Evolutionary conservation across 2,329 filamentous ascomycete genomes (phyloP).

Genomic region (Lachnellula subtilissima): DNA sequence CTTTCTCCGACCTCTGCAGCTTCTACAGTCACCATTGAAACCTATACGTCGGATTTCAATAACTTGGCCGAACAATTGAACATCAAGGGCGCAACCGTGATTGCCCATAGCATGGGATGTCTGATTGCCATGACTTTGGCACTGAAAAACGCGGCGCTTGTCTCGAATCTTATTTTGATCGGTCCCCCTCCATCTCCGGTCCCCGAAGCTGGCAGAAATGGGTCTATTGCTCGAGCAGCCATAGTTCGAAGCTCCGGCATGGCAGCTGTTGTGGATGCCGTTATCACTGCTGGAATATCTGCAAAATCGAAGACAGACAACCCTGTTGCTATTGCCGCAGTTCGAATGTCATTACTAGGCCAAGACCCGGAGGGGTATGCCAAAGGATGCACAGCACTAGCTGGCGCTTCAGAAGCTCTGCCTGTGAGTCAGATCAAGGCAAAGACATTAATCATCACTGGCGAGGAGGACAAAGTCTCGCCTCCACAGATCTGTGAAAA

Average conservation of each 20-base stretch:
- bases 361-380: slow-evolving; percentile 52
- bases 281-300: slow-evolving; percentile 36
- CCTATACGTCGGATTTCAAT: slow-evolving; percentile 40
- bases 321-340: slow-evolving; percentile 38
- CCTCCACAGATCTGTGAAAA: slow-evolving; percentile 34
- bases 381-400: slow-evolving; percentile 48
- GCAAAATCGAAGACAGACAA: slow-evolving; percentile 34
- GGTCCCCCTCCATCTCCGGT: slow-evolving; percentile 44
- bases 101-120: slow-evolving; percentile 50
- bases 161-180: slow-evolving; percentile 43
- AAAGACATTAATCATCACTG: slow-evolving; percentile 40
- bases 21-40: slow-evolving; percentile 38
- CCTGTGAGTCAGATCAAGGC: slow-evolving; percentile 32
- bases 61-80: slow-evolving; percentile 35
- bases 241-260: slow-evolving; percentile 42
- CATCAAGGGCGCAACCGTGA: slow-evolving; percentile 35
- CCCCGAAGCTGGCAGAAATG: slow-evolving; percentile 32
- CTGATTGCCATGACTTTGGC: slow-evolving; percentile 43
- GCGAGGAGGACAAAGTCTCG: slow-evolving; percentile 41
- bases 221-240: slow-evolving; percentile 34
- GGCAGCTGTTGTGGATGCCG: slow-evolving; percentile 36
- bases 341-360: slow-evolving; percentile 40
- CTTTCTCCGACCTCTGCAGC: slow-evolving; percentile 46
- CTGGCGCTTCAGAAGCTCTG: slow-evolving; percentile 33
- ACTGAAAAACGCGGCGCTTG: slow-evolving; percentile 34